Base-by-base conservation (phyloP, 768 basidiomycete species). In the Amanita thiersii region DNA sequence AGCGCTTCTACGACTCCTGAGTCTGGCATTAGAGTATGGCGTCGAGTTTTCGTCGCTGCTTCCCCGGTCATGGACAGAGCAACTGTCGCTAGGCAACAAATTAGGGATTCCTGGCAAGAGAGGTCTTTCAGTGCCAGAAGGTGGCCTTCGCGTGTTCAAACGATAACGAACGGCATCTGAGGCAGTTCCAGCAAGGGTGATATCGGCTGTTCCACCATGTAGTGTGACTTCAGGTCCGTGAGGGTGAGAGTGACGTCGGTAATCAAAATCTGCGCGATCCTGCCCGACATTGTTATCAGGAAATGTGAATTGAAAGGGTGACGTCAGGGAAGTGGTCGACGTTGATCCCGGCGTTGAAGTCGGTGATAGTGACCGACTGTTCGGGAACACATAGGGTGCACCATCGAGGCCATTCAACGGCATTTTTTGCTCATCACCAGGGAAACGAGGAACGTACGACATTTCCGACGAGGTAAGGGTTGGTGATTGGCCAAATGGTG, bases 321-420 rank as follows among this genome's bases (percentile, higher is more conserved):
- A 72, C 47, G 79, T 73, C 54, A 84, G 62, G 44, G 78, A 72
- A 31, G 79, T 71, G 29, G 82, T 75, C 20, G 82, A 75, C 5
- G 77, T 67, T 6, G 79, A 73, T 39, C 69, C 65, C 14, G 77
- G 77, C 1, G 84, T 79, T 15, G 72, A 68, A 20, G 73, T 70
- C 28, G 84, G 82, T 5, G 85, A 86, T 49, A 84, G 69, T 12
- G 85, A 83, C 37, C 85, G 79, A 56, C 81, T 85, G 45, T 65
- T 67, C 10, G 78, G 65, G 56, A 78, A 81, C 40, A 75, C 64
- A 53, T 83, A 81, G 10, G 76, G 69, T 8, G 73, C 63, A 17
- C 69, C 58, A 47, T 79, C 73, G 46, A 82, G 56, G 47, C 61
- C 65, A 48, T 64, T 70, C 43, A 79, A 48, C 30, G 68, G 52